phyloP scores from a whole-genome alignment of 192 early-diverging fungal genomes.

The Podila epicladia region DNA sequence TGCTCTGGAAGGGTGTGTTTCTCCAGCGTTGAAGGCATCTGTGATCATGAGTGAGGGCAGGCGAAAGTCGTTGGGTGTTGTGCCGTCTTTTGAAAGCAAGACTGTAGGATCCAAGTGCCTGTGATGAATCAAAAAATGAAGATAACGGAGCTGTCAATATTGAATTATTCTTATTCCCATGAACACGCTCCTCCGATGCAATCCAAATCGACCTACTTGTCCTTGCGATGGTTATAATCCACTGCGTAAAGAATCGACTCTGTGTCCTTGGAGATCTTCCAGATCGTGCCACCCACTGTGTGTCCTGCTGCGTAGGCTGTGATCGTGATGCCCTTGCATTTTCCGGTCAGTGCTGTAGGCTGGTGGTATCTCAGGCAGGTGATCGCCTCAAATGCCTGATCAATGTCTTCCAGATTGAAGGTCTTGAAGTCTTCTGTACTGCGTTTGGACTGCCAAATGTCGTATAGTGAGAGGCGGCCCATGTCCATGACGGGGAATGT shows the following conservation, averaged over 20 bases:
- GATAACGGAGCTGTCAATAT: background rate
- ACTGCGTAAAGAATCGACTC: conserved; percentile 96
- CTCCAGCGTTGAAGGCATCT: conserved; percentile 82
- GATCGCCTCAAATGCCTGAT: conserved; percentile 86
- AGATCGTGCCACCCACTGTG: conserved; percentile 95
- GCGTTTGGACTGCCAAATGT: conserved; percentile 76
- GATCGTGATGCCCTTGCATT: conserved; percentile 85
- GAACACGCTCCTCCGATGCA: too few species aligned
- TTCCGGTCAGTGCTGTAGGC: conserved; percentile 76
- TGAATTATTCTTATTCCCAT: background rate
- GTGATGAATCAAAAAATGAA: conserved; percentile 50
- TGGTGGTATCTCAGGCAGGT: conserved; percentile 88
- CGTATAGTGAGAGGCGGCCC: conserved; percentile 86
- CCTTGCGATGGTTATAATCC: conserved; percentile 94
- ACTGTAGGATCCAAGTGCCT: conserved; percentile 86
- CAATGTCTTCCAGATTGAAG: conserved; percentile 84
- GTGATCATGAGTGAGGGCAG: conserved; percentile 93
- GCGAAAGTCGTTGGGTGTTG: conserved; percentile 70
- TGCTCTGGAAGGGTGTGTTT: conserved; percentile 73
- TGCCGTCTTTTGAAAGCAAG: conserved; percentile 65
- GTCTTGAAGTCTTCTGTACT: conserved; percentile 77
- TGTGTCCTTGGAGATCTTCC: conserved; percentile 95
- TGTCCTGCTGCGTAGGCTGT: conserved; percentile 95
- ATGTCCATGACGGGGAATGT: conserved; percentile 94
- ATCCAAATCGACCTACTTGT: conserved; percentile 66